phyloP scores from a whole-genome alignment of 208 protist species.

The Trypanosoma brucei region DNA sequence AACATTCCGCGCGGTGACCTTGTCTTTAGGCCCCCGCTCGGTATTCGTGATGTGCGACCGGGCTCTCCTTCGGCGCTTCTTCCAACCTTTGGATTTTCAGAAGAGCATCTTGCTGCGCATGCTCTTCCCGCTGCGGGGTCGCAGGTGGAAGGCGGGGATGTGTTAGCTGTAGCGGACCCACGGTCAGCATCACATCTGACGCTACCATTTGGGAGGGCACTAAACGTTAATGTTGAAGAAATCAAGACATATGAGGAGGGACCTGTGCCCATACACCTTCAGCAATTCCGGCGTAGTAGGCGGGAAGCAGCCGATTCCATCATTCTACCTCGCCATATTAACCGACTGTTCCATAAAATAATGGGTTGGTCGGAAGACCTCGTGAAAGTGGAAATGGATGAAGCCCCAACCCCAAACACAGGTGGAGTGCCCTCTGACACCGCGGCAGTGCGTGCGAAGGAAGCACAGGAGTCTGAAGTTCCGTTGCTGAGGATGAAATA shows the following conservation, averaged over 20 bases:
- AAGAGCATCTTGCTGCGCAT: background rate
- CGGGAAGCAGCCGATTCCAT: constrained; percentile 74
- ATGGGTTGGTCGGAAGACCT: constrained; percentile 90
- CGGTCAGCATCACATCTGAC: constrained; percentile 26
- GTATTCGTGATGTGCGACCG: constrained; percentile 46
- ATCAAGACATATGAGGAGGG: constrained; percentile 56
- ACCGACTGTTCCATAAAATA: constrained; percentile 89
- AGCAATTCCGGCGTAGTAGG: constrained; percentile 54
- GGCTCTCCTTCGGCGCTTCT: constrained; percentile 7
- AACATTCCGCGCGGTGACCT: constrained; percentile 41
- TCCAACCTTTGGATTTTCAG: constrained; percentile 3
- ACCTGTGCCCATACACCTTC: constrained; percentile 64
- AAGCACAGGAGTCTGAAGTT: constrained; percentile 4
- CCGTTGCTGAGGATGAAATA: constrained; percentile 53
- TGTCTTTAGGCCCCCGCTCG: constrained; percentile 38
- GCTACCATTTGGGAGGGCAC: constrained; percentile 66
- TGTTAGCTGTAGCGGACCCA: background rate
- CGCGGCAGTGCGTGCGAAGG: constrained; percentile 1
- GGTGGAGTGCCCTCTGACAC: background rate
- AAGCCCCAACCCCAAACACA: background rate
- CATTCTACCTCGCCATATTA: constrained; percentile 80
- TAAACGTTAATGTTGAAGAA: constrained; percentile 70
- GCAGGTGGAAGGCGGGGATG: background rate
- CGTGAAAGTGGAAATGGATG: constrained; percentile 56
- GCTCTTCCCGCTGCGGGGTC: constrained; percentile 1